phyloP scores from a whole-genome alignment of 257 asterid genomes.

The Hygrophila difformis region DNA sequence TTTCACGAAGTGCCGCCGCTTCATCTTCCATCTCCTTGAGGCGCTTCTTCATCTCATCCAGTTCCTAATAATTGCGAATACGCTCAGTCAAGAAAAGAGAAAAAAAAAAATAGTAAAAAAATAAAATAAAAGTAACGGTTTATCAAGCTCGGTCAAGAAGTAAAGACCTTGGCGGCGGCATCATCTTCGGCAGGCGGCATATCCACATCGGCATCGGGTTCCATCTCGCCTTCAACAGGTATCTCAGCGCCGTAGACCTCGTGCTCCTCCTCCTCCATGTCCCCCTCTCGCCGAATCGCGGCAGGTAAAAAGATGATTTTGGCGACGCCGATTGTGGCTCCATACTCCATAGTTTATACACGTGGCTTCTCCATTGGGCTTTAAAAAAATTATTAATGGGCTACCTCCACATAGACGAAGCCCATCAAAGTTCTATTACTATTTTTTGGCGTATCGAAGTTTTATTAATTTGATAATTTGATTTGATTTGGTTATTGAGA shows the following conservation, averaged over 20 bases:
- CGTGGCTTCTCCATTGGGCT: no score
- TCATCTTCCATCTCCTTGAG: conserved; percentile 67
- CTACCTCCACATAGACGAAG: no score
- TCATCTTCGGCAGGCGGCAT: conserved; percentile 47
- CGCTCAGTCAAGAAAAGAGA: neutral
- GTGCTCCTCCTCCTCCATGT: conserved; percentile 65
- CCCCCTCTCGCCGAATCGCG: conserved; percentile 11
- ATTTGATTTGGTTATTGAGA: no score
- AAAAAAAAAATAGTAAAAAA: no score
- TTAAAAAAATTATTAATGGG: no score
- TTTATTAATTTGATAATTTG: no score
- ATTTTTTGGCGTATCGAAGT: no score
- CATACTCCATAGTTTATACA: no score
- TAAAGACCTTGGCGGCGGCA: conserved; percentile 43
- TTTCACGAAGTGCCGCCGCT: conserved; percentile 58
- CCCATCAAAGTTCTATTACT: no score
- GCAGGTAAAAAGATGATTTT: no score
- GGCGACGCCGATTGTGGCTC: no score
- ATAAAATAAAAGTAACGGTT: no score
- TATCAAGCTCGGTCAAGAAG: neutral
- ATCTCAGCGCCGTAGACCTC: conserved; percentile 66
- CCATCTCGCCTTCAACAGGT: conserved; percentile 54
- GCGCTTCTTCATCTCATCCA: conserved; percentile 69
- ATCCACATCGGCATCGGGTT: conserved; percentile 48
- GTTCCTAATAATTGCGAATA: conserved; percentile 31